Conservation (phyloP, 2,329 filamentous ascomycete species). For the Biscogniauxia mediterranea region DNA sequence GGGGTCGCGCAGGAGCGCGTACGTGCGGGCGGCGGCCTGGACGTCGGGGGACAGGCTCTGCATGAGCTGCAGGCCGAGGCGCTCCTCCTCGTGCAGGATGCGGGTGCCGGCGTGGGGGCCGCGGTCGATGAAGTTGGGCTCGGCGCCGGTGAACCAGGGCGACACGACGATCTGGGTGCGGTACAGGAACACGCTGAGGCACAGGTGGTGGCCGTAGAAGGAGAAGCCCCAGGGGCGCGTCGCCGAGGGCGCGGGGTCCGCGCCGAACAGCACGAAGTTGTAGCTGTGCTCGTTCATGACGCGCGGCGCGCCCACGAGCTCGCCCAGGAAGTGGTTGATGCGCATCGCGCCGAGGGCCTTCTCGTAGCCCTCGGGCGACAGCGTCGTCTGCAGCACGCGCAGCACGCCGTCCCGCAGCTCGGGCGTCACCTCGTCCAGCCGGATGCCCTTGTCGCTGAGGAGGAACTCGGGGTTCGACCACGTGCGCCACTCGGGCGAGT, state of each 20-base stretch:
- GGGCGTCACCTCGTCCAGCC: slow-evolving; percentile 58
- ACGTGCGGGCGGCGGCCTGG: slow-evolving; percentile 54
- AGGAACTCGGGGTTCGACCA: slow-evolving; percentile 73
- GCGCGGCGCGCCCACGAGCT: slow-evolving; percentile 58
- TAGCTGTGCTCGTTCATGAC: slow-evolving; percentile 76
- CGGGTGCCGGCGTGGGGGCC: slow-evolving; percentile 62
- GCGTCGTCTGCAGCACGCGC: slow-evolving; percentile 52
- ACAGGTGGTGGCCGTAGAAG: slow-evolving; percentile 78
- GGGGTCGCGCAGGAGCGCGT: slow-evolving; percentile 59
- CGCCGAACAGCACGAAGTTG: slow-evolving; percentile 71
- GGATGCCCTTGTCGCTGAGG: slow-evolving; percentile 64
- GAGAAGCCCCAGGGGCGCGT: slow-evolving; percentile 67
- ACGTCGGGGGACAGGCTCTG: slow-evolving; percentile 51
- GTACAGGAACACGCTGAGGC: slow-evolving; percentile 68
- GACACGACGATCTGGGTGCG: slow-evolving; percentile 64
- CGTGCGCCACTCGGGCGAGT: slow-evolving; percentile 70
- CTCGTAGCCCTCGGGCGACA: slow-evolving; percentile 68
- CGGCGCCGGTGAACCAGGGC: slow-evolving; percentile 77
- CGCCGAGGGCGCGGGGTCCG: slow-evolving; percentile 54
- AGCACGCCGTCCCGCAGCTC: slow-evolving; percentile 50
- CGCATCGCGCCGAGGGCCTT: slow-evolving; percentile 70
- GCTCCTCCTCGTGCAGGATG: slow-evolving; percentile 65
- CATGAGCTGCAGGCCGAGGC: slow-evolving; percentile 67
- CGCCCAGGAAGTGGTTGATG: slow-evolving; percentile 72
- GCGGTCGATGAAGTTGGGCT: slow-evolving; percentile 71